Base-by-base conservation (phyloP, 768 basidiomycete genomes). In the Kockovaella imperatae region DNA sequence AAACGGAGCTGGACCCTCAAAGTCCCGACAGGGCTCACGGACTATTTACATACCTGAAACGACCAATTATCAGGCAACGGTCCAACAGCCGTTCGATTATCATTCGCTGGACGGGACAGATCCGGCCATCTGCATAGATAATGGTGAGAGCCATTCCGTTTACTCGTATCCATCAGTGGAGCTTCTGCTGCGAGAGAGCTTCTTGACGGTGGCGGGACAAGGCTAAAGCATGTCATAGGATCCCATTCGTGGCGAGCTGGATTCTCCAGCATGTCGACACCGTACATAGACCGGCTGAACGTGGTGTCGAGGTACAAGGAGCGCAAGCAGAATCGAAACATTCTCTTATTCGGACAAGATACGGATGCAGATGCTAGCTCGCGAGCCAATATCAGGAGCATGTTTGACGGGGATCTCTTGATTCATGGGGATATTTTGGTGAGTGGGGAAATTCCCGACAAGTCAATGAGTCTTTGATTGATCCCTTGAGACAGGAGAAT, bases 341-440 rank as follows among this genome's bases (percentile, higher is more conserved):
- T 91, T n/a, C 67, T 91, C 25, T 75, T 97, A 11, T 93, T 93
- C 49, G 95, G 95, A 0, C 81, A 84, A 26, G 88, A 81, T 10
- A 80, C 87, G 25, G 91, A 95, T 35, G 75, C 81, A 11, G 95
- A 99, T 68, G 84, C 83, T 32, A 84, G 82, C 10, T 83, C 87
- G 49, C 79, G 83, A 59, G 78, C 80, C 1, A 86, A 86, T 66
- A 77, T 82, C 5, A 82, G 80, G 60, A 81, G 80, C 0, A 83
- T 93, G 45, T 97, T 86, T 83, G 95, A 99, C 67, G 90, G 88
- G 6, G 95, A 97, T 64, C 81, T 95, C 18, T 69, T 96, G 39
- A 77, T 88, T 58, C 90, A 89, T 71, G 86, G 84, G 58, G 95
- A 97, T 72, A 83, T 87, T 21, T 75, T 97, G 77, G 93, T 96